These are phyloP conservation scores for Agaricales sp. DNA, from an alignment of 1,284 basidiomycete species.

Conservation along the genomic window DNA sequence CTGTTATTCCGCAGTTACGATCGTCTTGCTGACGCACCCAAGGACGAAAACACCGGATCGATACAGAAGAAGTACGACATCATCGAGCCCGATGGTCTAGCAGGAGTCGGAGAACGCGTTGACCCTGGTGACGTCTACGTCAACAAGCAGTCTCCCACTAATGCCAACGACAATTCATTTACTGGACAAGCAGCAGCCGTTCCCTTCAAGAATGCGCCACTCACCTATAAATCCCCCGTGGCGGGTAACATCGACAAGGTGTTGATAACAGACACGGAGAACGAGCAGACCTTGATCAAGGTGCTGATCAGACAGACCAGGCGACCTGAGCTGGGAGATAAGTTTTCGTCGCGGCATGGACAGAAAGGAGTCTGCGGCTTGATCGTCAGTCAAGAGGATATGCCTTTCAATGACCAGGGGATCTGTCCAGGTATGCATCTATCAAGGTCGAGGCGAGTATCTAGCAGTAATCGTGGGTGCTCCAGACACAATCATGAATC, in stretches of 20 bases:
- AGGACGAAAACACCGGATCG: slow-evolving; percentile 67
- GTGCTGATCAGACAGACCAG: slow-evolving; percentile 97
- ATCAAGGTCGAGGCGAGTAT: slow-evolving; percentile 8
- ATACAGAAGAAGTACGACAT: slow-evolving; percentile 82
- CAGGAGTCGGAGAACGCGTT: slow-evolving; percentile 90
- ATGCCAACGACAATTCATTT: slow-evolving; percentile 80
- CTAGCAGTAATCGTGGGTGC: slow-evolving; percentile 6
- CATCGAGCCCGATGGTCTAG: slow-evolving; percentile 87
- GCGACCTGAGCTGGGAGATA: slow-evolving; percentile 94
- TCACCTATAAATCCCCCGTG: slow-evolving; percentile 89
- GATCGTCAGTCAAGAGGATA: slow-evolving; percentile 97
- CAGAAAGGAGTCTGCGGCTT: slow-evolving; percentile 99
- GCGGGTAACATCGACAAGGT: slow-evolving; percentile 96
- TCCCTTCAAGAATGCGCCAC: slow-evolving; percentile 82
- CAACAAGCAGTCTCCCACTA: slow-evolving; percentile 93
- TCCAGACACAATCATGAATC: slow-evolving; percentile 98
- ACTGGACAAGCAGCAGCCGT: slow-evolving; percentile 70
- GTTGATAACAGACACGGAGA: slow-evolving; percentile 91
- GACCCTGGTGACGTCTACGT: slow-evolving; percentile 92
- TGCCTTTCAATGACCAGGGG: slow-evolving; percentile 99
- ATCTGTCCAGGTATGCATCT: slow-evolving; percentile 70
- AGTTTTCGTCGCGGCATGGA: slow-evolving; percentile 96
- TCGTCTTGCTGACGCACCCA: slow-evolving; percentile 86
- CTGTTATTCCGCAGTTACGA: slow-evolving; percentile 53
- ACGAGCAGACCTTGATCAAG: slow-evolving; percentile 97